phyloP scores from a whole-genome alignment of 2,329 filamentous ascomycete species.

The Dothideomycetes sp. region DNA sequence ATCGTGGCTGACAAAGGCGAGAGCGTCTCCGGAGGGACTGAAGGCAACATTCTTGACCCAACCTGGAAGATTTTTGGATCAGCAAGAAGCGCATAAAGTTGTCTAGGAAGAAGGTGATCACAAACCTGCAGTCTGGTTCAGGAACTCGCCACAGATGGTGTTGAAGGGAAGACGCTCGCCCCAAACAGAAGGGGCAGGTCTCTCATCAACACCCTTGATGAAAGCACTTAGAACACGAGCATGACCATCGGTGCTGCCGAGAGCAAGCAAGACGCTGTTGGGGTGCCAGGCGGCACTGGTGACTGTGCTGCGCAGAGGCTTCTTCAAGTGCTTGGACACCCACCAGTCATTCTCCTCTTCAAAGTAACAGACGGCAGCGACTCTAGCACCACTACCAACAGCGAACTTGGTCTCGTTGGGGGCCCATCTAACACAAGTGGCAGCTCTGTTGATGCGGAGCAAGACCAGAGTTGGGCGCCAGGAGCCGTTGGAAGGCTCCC shows the following conservation, averaged over 20 bases:
- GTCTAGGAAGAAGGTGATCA: not conserved
- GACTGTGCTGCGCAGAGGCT: constrained; percentile 94
- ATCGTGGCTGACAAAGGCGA: constrained; percentile 91
- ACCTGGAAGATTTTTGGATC: constrained; percentile 36
- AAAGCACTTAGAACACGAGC: constrained; percentile 91
- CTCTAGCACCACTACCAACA: constrained; percentile 87
- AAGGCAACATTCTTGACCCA: constrained; percentile 95
- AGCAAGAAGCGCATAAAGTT: not conserved
- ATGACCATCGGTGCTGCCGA: constrained; percentile 94
- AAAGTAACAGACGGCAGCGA: constrained; percentile 97
- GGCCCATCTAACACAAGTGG: constrained; percentile 95
- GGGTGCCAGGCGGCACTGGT: constrained; percentile 95
- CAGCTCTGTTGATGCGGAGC: constrained; percentile 91
- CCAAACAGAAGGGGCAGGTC: constrained; percentile 82
- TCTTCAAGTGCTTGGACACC: constrained; percentile 99
- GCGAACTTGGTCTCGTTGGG: constrained; percentile 96
- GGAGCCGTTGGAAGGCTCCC: constrained; percentile 75
- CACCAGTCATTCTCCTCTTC: constrained; percentile 99
- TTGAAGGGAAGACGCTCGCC: constrained; percentile 95
- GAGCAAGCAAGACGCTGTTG: constrained; percentile 88
- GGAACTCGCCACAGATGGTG: constrained; percentile 91
- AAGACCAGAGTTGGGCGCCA: constrained; percentile 97
- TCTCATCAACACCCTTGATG: constrained; percentile 85
- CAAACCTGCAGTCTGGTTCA: constrained; percentile 72
- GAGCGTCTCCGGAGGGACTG: constrained; percentile 82